Conservation (phyloP, 2,329 filamentous ascomycete species). For the Pseudogymnoascus sp. region DNA sequence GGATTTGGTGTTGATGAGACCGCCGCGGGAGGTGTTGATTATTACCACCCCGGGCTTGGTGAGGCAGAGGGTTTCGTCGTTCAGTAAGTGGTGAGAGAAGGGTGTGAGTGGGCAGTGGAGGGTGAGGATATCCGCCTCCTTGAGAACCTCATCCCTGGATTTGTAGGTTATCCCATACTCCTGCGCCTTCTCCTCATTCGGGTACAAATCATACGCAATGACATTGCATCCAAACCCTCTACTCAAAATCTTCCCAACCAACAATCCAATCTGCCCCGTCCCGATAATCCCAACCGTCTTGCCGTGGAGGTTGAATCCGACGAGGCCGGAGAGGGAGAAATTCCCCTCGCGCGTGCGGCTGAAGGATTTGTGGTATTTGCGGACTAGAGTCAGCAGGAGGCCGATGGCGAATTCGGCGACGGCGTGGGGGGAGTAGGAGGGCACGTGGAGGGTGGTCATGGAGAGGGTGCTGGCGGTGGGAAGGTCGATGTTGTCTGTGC, state of each 20-base stretch:
- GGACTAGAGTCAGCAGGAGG: constrained; percentile 57
- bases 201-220: constrained; percentile 44
- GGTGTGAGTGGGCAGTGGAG: constrained; percentile 35
- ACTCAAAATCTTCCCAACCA: constrained; percentile 48
- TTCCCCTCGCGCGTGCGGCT: constrained; percentile 61
- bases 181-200: background rate
- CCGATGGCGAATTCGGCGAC: constrained; percentile 64
- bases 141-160: background rate
- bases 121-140: background rate
- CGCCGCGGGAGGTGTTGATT: constrained; percentile 61
- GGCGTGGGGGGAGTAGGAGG: constrained; percentile 59
- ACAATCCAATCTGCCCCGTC: constrained; percentile 55
- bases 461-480: constrained; percentile 42
- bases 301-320: constrained; percentile 51
- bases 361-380: constrained; percentile 58
- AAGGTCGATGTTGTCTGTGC: constrained; percentile 60
- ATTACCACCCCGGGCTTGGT: background rate
- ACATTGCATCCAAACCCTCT: constrained; percentile 56
- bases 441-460: constrained; percentile 57
- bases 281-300: constrained; percentile 61
- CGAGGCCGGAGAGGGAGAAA: constrained; percentile 55
- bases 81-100: constrained; percentile 40
- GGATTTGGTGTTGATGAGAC: constrained; percentile 50
- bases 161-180: background rate
- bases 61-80: constrained; percentile 43